phyloP scores from a whole-genome alignment of 139 green algal genomes.

The Chlorella sorokiniana region DNA sequence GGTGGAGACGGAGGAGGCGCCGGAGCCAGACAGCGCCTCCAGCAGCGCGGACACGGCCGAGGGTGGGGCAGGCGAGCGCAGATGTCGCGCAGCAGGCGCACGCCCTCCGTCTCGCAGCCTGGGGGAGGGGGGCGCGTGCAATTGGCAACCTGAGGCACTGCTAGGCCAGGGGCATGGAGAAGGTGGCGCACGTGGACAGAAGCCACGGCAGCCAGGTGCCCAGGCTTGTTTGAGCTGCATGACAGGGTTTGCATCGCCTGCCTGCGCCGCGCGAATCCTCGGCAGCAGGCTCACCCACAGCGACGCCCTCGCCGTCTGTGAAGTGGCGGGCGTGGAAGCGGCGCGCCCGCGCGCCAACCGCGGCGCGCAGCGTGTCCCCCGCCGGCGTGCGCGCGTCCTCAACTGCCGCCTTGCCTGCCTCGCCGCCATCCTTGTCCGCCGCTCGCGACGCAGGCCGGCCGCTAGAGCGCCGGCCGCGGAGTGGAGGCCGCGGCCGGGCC shows the following conservation, averaged over 20 bases:
- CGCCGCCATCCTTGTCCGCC: conserved; percentile 9
- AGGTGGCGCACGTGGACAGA: not conserved
- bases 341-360: conserved; percentile 31
- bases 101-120: conserved; percentile 52
- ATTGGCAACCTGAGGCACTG: not conserved
- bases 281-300: not conserved
- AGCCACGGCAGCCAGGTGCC: not conserved
- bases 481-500: not conserved
- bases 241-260: too few species aligned
- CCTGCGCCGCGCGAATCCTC: too few species aligned
- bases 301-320: not conserved
- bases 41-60: conserved; percentile 51
- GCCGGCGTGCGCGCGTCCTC: not conserved
- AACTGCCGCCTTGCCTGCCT: conserved; percentile 13
- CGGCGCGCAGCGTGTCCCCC: conserved; percentile 33
- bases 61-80: conserved; percentile 41
- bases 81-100: conserved; percentile 56
- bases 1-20: conserved; percentile 67
- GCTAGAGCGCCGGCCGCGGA: not conserved
- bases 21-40: conserved; percentile 38
- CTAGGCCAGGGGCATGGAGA: not conserved
- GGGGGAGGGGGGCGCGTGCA: not conserved
- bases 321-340: conserved; percentile 56
- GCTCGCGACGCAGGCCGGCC: conserved; percentile 34
- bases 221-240: not conserved